Evolutionary conservation across 106 monocot species (phyloP), one percentile per base, ranked within the genome.

Genomic region (Dioscorea dumetorum): DNA sequence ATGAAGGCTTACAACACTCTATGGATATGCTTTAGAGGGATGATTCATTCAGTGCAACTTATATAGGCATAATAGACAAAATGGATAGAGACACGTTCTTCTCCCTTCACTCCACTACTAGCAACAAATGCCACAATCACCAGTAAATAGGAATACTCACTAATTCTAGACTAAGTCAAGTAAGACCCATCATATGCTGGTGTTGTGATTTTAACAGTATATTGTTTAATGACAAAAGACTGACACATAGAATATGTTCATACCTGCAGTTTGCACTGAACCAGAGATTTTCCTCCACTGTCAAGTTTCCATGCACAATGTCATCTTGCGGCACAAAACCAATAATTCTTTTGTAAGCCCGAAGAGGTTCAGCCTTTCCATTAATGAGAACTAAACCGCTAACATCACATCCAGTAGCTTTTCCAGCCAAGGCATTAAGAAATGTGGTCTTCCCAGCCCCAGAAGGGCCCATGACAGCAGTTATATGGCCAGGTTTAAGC

Each of bases 291-390:
- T 97, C 97, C 78, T 97, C 91, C 21, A 97, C 97, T 16, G 97
- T 89, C 74, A 97, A 83, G 72, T 97, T 87, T 4, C 97, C 97
- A 79, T 97, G 97, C 50, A 97, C 97, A 77, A 97, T 81, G 73
- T 97, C 97, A 89, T 97, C 97, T 81, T 97, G 97, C 32, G 97
- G 97, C 5, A 97, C 97, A 83, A 97, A 97, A 11, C 97, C 91
- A 54, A 97, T 97, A 23, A 97, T 97, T 78, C 82, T 97, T 60
- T 92, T 97, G 64, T 97, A 97, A 24, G 89, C 82, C 33, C 83
- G 84, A 48, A 99, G 84, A 5, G 82, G 76, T 28, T 86, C 95
- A n/a, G 66, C 23, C 71, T 82, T 82, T 58, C 86, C 95, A 83
- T 97, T 97, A 66, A 97, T 85, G 49, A 97, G 86, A 74, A 97